Evolutionary conservation across 2,329 filamentous ascomycete species (phyloP).

Genomic region (Penicillium sp.): DNA sequence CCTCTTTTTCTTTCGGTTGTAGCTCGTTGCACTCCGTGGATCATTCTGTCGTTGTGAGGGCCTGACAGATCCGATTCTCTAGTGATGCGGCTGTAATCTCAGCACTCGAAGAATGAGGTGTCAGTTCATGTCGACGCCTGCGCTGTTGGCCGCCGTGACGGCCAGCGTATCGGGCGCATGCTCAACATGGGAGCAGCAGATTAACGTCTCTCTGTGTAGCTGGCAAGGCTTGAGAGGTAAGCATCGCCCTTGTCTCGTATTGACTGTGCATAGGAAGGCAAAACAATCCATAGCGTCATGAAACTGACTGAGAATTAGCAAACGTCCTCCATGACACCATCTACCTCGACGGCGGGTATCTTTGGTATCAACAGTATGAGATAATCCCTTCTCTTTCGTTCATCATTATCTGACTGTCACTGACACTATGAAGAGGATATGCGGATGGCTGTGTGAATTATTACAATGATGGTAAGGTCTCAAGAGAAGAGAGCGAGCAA

Average conservation of each 20-base stretch:
- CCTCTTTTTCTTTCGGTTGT: not conserved
- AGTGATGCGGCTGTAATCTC: not conserved
- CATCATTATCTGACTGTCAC: not conserved
- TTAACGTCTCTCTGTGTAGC: conserved; percentile 21
- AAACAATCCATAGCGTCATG: not conserved
- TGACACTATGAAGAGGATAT: conserved; percentile 14
- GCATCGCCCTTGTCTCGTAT: not conserved
- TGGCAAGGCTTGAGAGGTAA: conserved; percentile 19
- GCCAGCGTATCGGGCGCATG: conserved; percentile 8
- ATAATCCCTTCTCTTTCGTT: not conserved
- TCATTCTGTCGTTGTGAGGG: not conserved
- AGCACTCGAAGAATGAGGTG: conserved; percentile 5
- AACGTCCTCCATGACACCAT: conserved; percentile 22
- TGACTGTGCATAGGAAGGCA: not conserved
- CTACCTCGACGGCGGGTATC: conserved; percentile 19
- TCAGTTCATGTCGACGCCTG: not conserved
- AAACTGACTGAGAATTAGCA: conserved; percentile 7
- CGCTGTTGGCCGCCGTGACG: not conserved
- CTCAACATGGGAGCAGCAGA: conserved; percentile 5
- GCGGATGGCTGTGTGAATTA: conserved; percentile 11
- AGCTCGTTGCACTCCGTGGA: not conserved
- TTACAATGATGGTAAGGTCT: conserved; percentile 1
- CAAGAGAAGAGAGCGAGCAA: not conserved
- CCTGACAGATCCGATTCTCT: not conserved
- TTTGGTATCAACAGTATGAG: conserved; percentile 20